Evolutionary conservation across 495 filamentous ascomycete genomes (phyloP).

Genomic region (Penicillium coprophilum): DNA sequence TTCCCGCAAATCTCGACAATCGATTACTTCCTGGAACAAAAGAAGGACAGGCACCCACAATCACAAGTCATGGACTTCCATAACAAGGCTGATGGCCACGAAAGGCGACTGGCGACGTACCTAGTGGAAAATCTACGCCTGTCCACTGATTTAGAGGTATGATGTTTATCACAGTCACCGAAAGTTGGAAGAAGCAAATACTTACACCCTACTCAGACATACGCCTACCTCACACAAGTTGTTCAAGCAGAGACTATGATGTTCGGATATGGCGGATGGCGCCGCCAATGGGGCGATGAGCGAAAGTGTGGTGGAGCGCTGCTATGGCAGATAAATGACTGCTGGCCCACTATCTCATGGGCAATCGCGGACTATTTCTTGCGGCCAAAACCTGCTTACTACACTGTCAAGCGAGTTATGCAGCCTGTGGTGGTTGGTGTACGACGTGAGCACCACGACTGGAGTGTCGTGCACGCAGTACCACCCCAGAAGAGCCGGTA

Average conservation of each 20-base stretch:
- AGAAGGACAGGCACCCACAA: constrained; percentile 78
- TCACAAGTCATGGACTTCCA: constrained; percentile 90
- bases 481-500: constrained; percentile 56
- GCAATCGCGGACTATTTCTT: constrained; percentile 84
- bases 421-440: constrained; percentile 73
- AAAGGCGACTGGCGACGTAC: constrained; percentile 83
- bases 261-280: constrained; percentile 88
- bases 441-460: constrained; percentile 63
- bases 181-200: neutral
- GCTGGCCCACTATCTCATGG: constrained; percentile 92
- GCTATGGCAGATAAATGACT: constrained; percentile 97
- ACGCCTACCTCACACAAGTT: constrained; percentile 86
- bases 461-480: constrained; percentile 61
- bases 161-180: neutral
- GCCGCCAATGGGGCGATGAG: constrained; percentile 84
- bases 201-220: constrained; percentile 52
- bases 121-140: constrained; percentile 81
- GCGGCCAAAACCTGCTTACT: constrained; percentile 83
- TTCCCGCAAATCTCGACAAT: constrained; percentile 87
- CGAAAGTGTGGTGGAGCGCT: constrained; percentile 80
- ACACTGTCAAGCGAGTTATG: constrained; percentile 78
- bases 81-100: constrained; percentile 92
- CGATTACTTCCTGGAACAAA: constrained; percentile 72
- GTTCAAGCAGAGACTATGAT: constrained; percentile 89
- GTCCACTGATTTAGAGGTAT: constrained; percentile 56